Evolutionary conservation across 2,329 filamentous ascomycete genomes (phyloP).

Genomic region (Graphium sp.): DNA sequence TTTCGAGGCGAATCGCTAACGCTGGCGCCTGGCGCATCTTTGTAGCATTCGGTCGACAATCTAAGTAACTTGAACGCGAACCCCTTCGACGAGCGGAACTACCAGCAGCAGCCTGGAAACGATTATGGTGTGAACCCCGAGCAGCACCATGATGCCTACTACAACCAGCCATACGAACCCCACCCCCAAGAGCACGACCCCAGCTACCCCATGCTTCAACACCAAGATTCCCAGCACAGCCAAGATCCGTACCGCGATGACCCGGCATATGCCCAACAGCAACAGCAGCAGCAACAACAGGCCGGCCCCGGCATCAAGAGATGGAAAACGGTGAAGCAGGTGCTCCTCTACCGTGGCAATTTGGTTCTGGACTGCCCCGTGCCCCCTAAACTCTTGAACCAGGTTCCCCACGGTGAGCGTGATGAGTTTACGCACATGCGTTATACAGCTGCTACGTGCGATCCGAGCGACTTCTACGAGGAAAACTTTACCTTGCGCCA

Average conservation of each 20-base stretch:
- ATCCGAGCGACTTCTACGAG: conserved; percentile 74
- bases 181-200: conserved; percentile 49
- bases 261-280: conserved; percentile 13
- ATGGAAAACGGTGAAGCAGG: conserved; percentile 98
- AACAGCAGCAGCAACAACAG: conserved; percentile 15
- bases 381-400: conserved; percentile 70
- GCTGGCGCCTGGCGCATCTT: background rate
- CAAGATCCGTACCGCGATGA: conserved; percentile 27
- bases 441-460: conserved; percentile 88
- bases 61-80: too few relatives aligned
- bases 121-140: conserved; percentile 70
- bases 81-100: conserved; percentile 26
- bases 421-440: conserved; percentile 87
- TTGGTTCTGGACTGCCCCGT: conserved; percentile 94
- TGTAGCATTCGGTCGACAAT: conserved; percentile 34
- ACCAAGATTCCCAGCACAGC: conserved; percentile 34
- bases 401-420: conserved; percentile 79
- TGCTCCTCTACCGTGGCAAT: conserved; percentile 93
- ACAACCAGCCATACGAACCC: conserved; percentile 67
- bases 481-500: conserved; percentile 86
- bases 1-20: conserved; percentile 6
- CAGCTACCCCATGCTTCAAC: conserved; percentile 57
- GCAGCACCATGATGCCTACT: conserved; percentile 77
- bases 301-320: conserved; percentile 43
- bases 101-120: conserved; percentile 31